Conservation (phyloP, 179 eudicot species). For the Spergularia azorica region DNA sequence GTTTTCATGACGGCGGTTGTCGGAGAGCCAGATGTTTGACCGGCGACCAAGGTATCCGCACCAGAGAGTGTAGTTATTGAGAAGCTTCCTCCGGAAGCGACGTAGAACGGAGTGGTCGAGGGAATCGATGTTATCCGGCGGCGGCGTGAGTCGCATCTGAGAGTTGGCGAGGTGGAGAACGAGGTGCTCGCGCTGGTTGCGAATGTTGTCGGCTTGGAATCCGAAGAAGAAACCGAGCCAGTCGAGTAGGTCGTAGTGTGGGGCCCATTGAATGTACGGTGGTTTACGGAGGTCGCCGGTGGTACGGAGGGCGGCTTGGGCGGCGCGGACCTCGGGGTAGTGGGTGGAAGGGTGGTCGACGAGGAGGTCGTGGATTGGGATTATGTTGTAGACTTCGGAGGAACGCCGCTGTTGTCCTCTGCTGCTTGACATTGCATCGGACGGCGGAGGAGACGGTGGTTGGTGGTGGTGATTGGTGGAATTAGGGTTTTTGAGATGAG, state of each 20-base stretch:
- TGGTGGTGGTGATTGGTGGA: neutral
- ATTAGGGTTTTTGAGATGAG: conserved; percentile 1
- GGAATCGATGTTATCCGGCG: conserved; percentile 70
- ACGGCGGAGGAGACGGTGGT: no score
- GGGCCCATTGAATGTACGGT: conserved; percentile 57
- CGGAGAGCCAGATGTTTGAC: conserved; percentile 71
- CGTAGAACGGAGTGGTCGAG: conserved; percentile 63
- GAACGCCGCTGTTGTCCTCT: neutral
- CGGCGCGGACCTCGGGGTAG: conserved; percentile 88
- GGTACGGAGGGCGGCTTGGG: conserved; percentile 69
- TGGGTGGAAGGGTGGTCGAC: conserved; percentile 94
- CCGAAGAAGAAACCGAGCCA: conserved; percentile 89
- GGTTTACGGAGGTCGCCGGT: conserved; percentile 80
- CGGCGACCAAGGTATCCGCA: conserved; percentile 67
- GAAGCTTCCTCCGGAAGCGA: conserved; percentile 58
- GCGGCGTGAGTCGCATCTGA: conserved; percentile 81
- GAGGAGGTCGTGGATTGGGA: conserved; percentile 84
- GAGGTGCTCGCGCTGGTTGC: conserved; percentile 82
- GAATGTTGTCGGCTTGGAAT: conserved; percentile 71
- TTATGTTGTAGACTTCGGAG: conserved; percentile 60
- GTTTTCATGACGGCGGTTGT: conserved; percentile 30
- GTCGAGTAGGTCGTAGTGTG: conserved; percentile 73
- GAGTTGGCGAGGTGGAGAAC: conserved; percentile 82
- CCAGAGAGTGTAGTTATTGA: conserved; percentile 70
- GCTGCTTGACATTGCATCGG: neutral